Evolutionary conservation across 2,329 filamentous ascomycete species (phyloP), one percentile per base, ranked within the genome.

Genomic region (Diplodia sapinea): DNA sequence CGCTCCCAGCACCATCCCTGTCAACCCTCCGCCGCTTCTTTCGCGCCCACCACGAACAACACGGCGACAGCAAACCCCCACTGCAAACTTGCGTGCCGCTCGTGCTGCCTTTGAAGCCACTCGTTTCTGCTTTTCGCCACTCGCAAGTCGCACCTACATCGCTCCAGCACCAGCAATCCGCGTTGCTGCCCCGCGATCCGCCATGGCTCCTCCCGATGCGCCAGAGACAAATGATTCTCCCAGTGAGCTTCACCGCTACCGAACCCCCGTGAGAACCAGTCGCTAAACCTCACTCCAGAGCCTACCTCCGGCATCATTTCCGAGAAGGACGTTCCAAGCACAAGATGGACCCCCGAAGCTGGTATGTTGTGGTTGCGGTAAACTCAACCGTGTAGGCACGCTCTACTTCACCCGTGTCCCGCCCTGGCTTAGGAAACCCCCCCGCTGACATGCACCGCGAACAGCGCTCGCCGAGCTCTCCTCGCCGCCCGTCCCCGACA

Each of bases 401-500:
- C 67, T 64, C 59, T 66, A 40, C 59, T 55, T 66, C 15, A n/a
- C 23, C 36, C 2, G n/a, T n/a, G 26, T 23, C 65, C 33, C 33
- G 9, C 40, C 26, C 23, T 12, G 36, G 17, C 31, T 52, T 26
- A 57, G 43, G 50, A 55, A 5, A 36, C n/a, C 33, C 33, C 51
- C 29, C 3, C 15, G 43, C 64, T 64, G 40, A 67, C 54, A 23
- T 12, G 17, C 31, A 33, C 62, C 33, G 31, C 33, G 33, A 36
- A 36, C 71, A 86, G 92, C 91, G 36, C 83, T 95, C 33, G 83
- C 86, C 12, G 85, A 86, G 2, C 85, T 96, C 56, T 82, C 86
- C 1, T 78, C 83, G 33, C 84, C 85, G 69, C 86, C 84, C n/a
- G 74, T 81, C 29, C 84, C 89, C 72, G 83, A 87, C 67, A 86